A percentile compares a stretch with the other conserved stretches of the same genome.
Evolutionary conservation across 495 filamentous ascomycete species (phyloP).

Genomic region (Talaromyces nanjingensis): DNA sequence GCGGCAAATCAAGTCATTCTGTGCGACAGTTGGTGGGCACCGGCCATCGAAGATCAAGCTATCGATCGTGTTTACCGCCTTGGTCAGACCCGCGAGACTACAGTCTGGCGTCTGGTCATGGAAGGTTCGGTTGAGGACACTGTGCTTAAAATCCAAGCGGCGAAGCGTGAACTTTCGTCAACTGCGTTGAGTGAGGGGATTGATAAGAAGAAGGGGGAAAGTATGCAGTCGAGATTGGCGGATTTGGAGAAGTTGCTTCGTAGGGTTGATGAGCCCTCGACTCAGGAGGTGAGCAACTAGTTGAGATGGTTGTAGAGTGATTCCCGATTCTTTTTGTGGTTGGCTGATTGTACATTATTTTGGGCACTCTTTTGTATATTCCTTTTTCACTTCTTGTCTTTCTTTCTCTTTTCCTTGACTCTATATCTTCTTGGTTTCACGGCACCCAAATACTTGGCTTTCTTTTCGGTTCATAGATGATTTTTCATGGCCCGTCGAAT

Average conservation of each 20-base stretch:
- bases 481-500: background rate
- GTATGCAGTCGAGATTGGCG: constrained; percentile 44
- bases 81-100: constrained; percentile 71
- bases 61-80: constrained; percentile 85
- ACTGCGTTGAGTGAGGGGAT: constrained; percentile 65
- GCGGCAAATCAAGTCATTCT: constrained; percentile 84
- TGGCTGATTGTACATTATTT: background rate
- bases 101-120: constrained; percentile 77
- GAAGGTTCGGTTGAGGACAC: constrained; percentile 80
- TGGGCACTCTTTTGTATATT: background rate
- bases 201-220: constrained; percentile 37
- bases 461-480: background rate
- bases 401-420: background rate
- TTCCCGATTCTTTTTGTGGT: background rate
- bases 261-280: background rate
- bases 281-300: background rate
- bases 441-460: background rate
- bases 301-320: background rate
- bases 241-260: constrained; percentile 48
- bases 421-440: background rate
- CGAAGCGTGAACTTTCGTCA: constrained; percentile 73
- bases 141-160: constrained; percentile 71
- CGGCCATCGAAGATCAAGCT: constrained; percentile 90
- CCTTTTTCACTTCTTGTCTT: background rate
- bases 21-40: constrained; percentile 87